Evolutionary conservation across 345 rosid species (phyloP).

Genomic region (Populus deltoides): DNA sequence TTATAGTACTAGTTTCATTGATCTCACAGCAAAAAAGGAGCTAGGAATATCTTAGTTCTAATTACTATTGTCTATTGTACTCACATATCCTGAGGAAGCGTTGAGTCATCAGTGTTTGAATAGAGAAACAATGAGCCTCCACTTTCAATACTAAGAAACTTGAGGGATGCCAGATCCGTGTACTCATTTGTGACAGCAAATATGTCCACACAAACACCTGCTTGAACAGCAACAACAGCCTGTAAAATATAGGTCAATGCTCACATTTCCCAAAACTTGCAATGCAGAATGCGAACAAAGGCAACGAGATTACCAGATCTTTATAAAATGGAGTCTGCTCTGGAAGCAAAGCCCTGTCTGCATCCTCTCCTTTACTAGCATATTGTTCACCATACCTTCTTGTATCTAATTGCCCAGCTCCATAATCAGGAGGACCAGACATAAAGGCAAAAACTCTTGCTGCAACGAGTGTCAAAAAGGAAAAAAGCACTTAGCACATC

Average conservation of each 20-base stretch:
- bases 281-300: background rate
- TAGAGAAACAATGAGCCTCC: slow-evolving; percentile 89
- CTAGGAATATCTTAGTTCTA: background rate
- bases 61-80: slow-evolving; percentile 24
- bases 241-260: slow-evolving; percentile 49
- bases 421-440: slow-evolving; percentile 99
- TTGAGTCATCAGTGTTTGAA: slow-evolving; percentile 90
- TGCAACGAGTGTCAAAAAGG: slow-evolving; percentile 43
- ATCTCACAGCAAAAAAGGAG: background rate
- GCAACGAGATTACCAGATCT: slow-evolving; percentile 65
- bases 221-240: slow-evolving; percentile 95
- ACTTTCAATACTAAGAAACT: slow-evolving; percentile 96
- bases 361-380: slow-evolving; percentile 99
- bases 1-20: background rate
- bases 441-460: slow-evolving; percentile 94
- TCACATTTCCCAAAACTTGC: slow-evolving; percentile 19
- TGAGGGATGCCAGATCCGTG: slow-evolving; percentile 94
- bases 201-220: slow-evolving; percentile 95
- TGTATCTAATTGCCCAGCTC: slow-evolving; percentile 96
- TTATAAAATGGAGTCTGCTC: slow-evolving; percentile 98
- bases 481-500: slow-evolving; percentile 6
- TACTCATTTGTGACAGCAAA: slow-evolving; percentile 98
- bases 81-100: slow-evolving; percentile 99
- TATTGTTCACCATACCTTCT: slow-evolving; percentile 97
- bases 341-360: slow-evolving; percentile 96